phyloP scores from a whole-genome alignment of 1,284 basidiomycete species.

The Tylopilus orsonianus region DNA sequence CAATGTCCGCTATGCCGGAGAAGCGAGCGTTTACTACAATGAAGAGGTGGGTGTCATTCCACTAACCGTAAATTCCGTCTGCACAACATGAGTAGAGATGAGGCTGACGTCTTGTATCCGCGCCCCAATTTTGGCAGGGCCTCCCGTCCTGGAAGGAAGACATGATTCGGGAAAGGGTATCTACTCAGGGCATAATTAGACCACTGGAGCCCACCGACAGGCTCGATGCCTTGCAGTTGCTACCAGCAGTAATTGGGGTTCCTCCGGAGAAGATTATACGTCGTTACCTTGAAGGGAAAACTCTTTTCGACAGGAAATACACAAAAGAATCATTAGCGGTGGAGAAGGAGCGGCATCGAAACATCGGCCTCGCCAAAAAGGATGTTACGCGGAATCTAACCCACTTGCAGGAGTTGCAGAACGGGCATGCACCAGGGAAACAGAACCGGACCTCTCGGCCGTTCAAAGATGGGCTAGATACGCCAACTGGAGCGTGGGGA shows the following conservation, averaged over 20 bases:
- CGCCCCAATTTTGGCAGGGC: slow-evolving; percentile 29
- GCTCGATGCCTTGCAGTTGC: slow-evolving; percentile 65
- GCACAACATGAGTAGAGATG: not conserved
- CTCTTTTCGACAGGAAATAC: slow-evolving; percentile 64
- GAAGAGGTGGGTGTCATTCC: slow-evolving; percentile 19
- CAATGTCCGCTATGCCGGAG: slow-evolving; percentile 57
- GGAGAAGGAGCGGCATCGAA: slow-evolving; percentile 58
- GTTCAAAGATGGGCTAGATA: slow-evolving; percentile 49
- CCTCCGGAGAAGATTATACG: slow-evolving; percentile 63
- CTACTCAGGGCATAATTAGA: slow-evolving; percentile 73
- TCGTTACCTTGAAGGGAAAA: slow-evolving; percentile 62
- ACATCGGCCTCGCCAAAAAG: slow-evolving; percentile 58
- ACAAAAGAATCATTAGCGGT: slow-evolving; percentile 51
- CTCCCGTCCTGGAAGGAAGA: slow-evolving; percentile 39
- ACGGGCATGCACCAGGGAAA: slow-evolving; percentile 24
- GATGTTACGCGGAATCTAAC: slow-evolving; percentile 52
- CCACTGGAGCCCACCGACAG: slow-evolving; percentile 73
- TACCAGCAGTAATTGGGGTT: slow-evolving; percentile 64
- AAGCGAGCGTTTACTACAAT: slow-evolving; percentile 40
- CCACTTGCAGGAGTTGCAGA: slow-evolving; percentile 40
- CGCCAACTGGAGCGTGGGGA: slow-evolving; percentile 53
- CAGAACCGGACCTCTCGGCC: slow-evolving; percentile 37
- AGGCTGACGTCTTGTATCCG: slow-evolving; percentile 7
- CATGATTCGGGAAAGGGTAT: slow-evolving; percentile 88
- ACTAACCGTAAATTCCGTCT: not conserved